phyloP scores from a whole-genome alignment of 371 early-diverging fungal species.

The Apophysomyces elegans region DNA sequence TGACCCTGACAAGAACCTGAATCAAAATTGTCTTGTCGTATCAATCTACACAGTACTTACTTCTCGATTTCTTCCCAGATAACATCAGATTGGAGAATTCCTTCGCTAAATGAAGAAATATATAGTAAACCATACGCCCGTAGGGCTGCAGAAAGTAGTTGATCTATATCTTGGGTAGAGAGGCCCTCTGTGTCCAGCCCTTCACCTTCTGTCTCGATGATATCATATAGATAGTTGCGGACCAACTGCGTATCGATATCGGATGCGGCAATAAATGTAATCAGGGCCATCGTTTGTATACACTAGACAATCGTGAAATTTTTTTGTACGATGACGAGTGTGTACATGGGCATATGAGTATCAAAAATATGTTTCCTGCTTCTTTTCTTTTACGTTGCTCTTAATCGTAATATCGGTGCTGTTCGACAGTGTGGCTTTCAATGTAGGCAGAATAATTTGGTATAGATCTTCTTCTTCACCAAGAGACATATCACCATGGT shows the following conservation, averaged over 20 bases:
- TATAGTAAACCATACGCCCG: conserved; percentile 58
- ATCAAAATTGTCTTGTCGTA: background rate
- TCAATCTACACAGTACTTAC: conserved; percentile 23
- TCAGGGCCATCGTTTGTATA: conserved; percentile 57
- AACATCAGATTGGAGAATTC: conserved; percentile 40
- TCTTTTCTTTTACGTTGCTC: conserved; percentile 29
- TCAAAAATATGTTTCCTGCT: background rate
- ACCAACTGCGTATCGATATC: conserved; percentile 56
- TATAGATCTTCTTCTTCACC: conserved; percentile 63
- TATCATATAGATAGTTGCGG: conserved; percentile 42
- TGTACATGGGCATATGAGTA: background rate
- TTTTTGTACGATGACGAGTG: background rate
- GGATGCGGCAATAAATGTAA: conserved; percentile 66
- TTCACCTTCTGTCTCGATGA: conserved; percentile 49
- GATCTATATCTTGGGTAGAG: conserved; percentile 30
- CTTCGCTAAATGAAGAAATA: conserved; percentile 50
- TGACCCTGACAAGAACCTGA: conserved; percentile 28
- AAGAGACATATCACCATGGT: conserved; percentile 58
- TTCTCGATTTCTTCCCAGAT: conserved; percentile 56
- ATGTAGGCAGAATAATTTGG: conserved; percentile 50
- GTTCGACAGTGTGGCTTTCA: conserved; percentile 54
- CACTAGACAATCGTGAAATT: conserved; percentile 23
- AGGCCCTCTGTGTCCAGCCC: conserved; percentile 38
- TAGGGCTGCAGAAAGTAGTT: conserved; percentile 45
- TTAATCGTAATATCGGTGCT: conserved; percentile 40